These are phyloP conservation scores for Leptomonas seymouri DNA, from an alignment of 208 protist genomes.

Conservation along the genomic window DNA sequence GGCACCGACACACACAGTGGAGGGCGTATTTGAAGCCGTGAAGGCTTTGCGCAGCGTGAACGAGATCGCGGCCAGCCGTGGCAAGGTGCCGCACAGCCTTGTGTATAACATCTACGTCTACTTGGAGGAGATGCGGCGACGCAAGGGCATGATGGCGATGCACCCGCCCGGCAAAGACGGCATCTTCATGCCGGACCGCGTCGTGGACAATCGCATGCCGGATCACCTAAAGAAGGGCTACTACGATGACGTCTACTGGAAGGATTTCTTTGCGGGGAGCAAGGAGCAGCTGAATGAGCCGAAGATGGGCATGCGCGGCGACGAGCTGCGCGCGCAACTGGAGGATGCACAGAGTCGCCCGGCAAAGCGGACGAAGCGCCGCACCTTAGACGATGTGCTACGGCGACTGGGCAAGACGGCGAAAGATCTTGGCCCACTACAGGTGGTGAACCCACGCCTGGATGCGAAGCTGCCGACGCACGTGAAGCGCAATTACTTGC, in stretches of 20 bases:
- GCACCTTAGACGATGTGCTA: slow-evolving; percentile 90
- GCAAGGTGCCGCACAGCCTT: slow-evolving; percentile 92
- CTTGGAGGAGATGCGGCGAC: slow-evolving; percentile 89
- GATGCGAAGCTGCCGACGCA: slow-evolving; percentile 89
- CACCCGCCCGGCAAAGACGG: slow-evolving; percentile 92
- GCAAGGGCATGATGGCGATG: slow-evolving; percentile 95
- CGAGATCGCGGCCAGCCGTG: slow-evolving; percentile 91
- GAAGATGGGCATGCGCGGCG: slow-evolving; percentile 89
- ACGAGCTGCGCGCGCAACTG: slow-evolving; percentile 82
- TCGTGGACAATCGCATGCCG: slow-evolving; percentile 92
- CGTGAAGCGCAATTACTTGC: slow-evolving; percentile 83
- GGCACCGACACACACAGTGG: slow-evolving; percentile 90
- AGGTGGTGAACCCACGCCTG: slow-evolving; percentile 81
- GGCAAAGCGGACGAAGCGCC: slow-evolving; percentile 51
- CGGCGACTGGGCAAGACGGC: slow-evolving; percentile 80
- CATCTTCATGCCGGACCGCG: slow-evolving; percentile 90
- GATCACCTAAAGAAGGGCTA: slow-evolving; percentile 94
- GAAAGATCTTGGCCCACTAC: slow-evolving; percentile 80
- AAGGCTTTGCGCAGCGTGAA: slow-evolving; percentile 89
- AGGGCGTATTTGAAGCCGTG: slow-evolving; percentile 91
- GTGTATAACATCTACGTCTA: slow-evolving; percentile 95
- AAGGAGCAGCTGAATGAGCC: slow-evolving; percentile 90
- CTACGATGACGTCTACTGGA: slow-evolving; percentile 94
- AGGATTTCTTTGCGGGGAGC: slow-evolving; percentile 93
- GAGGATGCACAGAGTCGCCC: slow-evolving; percentile 47